These are phyloP conservation scores for Penicillium pulvis DNA, from an alignment of 495 filamentous ascomycete genomes.

Conservation along the genomic window DNA sequence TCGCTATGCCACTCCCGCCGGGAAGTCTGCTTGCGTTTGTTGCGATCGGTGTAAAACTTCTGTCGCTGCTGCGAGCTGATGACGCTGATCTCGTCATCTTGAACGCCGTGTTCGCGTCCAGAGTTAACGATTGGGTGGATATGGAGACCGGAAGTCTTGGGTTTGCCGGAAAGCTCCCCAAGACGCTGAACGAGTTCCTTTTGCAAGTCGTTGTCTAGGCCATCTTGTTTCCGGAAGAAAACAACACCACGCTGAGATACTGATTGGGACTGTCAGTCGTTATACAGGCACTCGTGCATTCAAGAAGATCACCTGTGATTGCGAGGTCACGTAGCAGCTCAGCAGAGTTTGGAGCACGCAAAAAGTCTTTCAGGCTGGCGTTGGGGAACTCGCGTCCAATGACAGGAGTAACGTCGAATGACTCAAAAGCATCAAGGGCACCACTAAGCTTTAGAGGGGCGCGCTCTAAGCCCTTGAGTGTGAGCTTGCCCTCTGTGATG, in stretches of 20 bases:
- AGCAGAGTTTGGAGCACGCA: constrained; percentile 65
- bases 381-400: constrained; percentile 68
- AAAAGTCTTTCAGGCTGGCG: constrained; percentile 59
- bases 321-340: constrained; percentile 68
- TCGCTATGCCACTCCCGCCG: constrained; percentile 63
- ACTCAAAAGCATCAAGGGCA: constrained; percentile 57
- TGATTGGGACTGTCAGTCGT: constrained; percentile 25
- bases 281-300: not conserved
- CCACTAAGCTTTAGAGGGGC: constrained; percentile 54
- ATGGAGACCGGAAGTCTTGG: constrained; percentile 65
- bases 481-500: constrained; percentile 22
- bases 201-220: constrained; percentile 62
- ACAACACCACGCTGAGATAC: constrained; percentile 82
- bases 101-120: constrained; percentile 55
- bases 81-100: constrained; percentile 72
- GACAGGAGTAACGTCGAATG: constrained; percentile 65
- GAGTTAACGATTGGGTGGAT: constrained; percentile 72
- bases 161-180: constrained; percentile 65
- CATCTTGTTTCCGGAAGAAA: constrained; percentile 77
- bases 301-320: constrained; percentile 56
- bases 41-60: constrained; percentile 52
- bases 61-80: constrained; percentile 64
- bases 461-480: constrained; percentile 18
- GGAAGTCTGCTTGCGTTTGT: constrained; percentile 27
- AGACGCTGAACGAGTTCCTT: constrained; percentile 69